Percentiles rank a stretch among this genome's conserved stretches.
Conservation (phyloP, 352 stramenopile genomes). For the Phytophthora megakarya region DNA sequence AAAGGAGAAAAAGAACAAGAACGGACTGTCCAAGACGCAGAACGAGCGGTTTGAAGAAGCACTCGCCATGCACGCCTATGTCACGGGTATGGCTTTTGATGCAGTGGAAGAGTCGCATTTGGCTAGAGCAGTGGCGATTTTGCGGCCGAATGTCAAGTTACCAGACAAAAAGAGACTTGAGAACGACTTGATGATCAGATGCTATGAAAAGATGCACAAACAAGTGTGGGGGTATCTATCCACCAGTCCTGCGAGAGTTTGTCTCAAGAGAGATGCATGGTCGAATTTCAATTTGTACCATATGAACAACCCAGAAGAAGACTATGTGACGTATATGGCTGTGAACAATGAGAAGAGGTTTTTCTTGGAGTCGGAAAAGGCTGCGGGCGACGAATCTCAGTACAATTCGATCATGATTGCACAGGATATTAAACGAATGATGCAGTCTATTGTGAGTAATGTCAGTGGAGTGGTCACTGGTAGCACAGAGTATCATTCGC, state of each 20-base stretch:
- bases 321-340: constrained; percentile 82
- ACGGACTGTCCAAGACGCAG: constrained; percentile 67
- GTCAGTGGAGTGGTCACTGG: constrained; percentile 79
- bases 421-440: constrained; percentile 84
- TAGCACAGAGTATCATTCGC: constrained; percentile 74
- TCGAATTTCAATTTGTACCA: constrained; percentile 83
- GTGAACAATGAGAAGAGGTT: constrained; percentile 80
- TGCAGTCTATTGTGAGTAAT: constrained; percentile 69
- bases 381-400: constrained; percentile 52
- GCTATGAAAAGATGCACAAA: constrained; percentile 88
- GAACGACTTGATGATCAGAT: constrained; percentile 61
- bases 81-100: constrained; percentile 81
- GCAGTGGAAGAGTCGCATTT: constrained; percentile 75
- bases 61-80: constrained; percentile 82
- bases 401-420: constrained; percentile 85
- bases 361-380: constrained; percentile 81
- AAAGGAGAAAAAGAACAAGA: constrained; percentile 55
- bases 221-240: constrained; percentile 81
- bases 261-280: constrained; percentile 81
- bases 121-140: constrained; percentile 61
- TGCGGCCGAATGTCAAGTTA: constrained; percentile 61
- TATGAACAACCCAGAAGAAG: constrained; percentile 65
- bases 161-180: constrained; percentile 78
- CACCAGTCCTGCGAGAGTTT: constrained; percentile 59
- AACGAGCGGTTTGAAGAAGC: constrained; percentile 77